Base-by-base conservation (phyloP, 805 yeast species). In the Starmerella bombicola region DNA sequence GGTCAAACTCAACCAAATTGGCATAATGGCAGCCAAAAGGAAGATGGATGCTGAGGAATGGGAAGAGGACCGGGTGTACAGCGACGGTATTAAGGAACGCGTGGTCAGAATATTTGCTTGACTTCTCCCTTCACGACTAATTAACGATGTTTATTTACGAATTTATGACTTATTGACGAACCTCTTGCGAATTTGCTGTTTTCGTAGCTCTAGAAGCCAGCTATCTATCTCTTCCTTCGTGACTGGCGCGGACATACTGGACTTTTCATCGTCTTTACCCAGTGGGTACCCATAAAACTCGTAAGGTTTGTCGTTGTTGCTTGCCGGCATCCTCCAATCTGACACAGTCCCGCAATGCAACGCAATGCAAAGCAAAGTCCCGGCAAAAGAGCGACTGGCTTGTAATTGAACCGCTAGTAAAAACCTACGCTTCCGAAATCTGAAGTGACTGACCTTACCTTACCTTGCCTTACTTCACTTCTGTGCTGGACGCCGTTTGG, bases 1-100 rank as follows among this genome's bases (percentile, higher is more conserved):
- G 5, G 80, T 74, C 38, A 67, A 79, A 37, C 61, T 80, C 37
- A 86, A 80, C 49, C 78, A 80, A 30, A 57, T 83, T 43, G 91
- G 82, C 56, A 69, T 79, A 55, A 91, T 80, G 55, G 70, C 82
- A 0, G 93, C 43, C 2, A 42, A 41, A 29, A 38, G 35, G 10
- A 35, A 34, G 15, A 48, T 50, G 42, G 54, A 50, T 23, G 40
- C 39, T 9, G 48, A 48, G 22, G 54, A 50, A 35, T 50, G 54
- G 54, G 52, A 42, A 19, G 54, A 50, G 32, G 54, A 50, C 36
- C 51, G 54, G 12, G 48, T 50, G 3, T 50, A 44, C 32, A 40
- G 45, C 22, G 39, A 45, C 6, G 41, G 44, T 2, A 30, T 35
- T n/a, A 34, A 43, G 7, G 47, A 36, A 8, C 25, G 34, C 10